Percentiles rank a stretch among this genome's conserved stretches.
Conservation (phyloP, 2,329 filamentous ascomycete genomes). For the Aspergillus ustus region DNA sequence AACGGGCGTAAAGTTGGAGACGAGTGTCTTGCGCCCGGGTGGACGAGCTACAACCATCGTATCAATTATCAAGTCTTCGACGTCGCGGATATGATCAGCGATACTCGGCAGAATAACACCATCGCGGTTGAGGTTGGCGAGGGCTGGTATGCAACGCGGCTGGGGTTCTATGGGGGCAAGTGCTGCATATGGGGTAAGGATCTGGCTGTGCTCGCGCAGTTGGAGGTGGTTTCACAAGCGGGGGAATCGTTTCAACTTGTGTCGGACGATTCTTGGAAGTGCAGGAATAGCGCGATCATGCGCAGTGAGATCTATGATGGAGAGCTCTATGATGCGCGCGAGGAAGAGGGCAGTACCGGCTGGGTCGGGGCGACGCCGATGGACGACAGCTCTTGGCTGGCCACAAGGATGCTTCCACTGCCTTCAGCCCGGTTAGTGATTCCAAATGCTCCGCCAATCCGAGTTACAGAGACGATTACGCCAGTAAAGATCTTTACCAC, state of each 20-base stretch:
- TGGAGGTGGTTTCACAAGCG: neutral
- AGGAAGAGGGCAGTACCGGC: no score
- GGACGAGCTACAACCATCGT: constrained; percentile 1
- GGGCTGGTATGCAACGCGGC: constrained; percentile 5
- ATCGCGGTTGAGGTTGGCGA: neutral
- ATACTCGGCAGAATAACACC: neutral
- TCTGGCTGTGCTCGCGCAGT: neutral
- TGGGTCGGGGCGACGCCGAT: no score
- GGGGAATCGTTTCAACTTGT: neutral
- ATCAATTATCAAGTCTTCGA: constrained; percentile 3
- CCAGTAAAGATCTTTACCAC: neutral
- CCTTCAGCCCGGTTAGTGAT: neutral
- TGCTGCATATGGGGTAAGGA: neutral
- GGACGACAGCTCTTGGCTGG: no score
- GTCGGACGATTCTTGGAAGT: neutral
- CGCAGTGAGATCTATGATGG: neutral
- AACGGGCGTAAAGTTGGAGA: neutral
- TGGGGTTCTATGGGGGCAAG: constrained; percentile 7
- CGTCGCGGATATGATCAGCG: neutral
- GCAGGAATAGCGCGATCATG: neutral
- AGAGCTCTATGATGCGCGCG: neutral
- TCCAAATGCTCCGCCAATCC: constrained; percentile 2
- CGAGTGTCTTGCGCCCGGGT: constrained; percentile 2
- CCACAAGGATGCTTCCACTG: neutral
- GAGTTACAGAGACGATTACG: neutral